Conservation (phyloP, 805 yeast species). For the Starmerella gropengiesseri region DNA sequence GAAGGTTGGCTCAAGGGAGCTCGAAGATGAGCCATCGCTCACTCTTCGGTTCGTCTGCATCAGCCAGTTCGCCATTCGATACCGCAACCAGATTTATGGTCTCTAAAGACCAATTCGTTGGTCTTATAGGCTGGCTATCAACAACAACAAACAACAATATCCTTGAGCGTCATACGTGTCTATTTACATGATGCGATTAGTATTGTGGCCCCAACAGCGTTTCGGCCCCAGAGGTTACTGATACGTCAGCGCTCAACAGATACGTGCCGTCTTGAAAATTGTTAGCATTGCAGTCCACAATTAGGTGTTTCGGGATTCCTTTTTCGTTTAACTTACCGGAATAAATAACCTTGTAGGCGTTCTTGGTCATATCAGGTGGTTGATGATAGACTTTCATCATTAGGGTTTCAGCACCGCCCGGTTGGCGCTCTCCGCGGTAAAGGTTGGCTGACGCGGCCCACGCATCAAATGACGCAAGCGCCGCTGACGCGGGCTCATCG, state of each 20-base stretch:
- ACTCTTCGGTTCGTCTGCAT: slow-evolving; percentile 2
- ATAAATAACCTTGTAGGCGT: slow-evolving; percentile 9
- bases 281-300: too few species aligned
- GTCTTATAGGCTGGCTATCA: not conserved
- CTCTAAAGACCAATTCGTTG: too few species aligned
- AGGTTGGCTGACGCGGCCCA: slow-evolving; percentile 9
- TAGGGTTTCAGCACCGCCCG: not conserved
- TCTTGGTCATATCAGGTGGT: not conserved
- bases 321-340: slow-evolving; percentile 22
- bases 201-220: too few species aligned
- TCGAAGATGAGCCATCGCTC: slow-evolving; percentile 5
- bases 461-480: slow-evolving; percentile 8
- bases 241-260: slow-evolving; percentile 12
- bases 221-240: too few species aligned
- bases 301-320: too few species aligned
- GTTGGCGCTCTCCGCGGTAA: not conserved
- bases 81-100: too few species aligned
- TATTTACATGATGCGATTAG: too few species aligned
- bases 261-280: slow-evolving; percentile 12
- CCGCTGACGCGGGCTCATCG: slow-evolving; percentile 22
- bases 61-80: slow-evolving; percentile 7
- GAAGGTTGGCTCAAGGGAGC: slow-evolving; percentile 6
- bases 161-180: too few species aligned
- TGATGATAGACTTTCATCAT: slow-evolving; percentile 8
- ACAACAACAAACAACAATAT: not conserved